phyloP scores from a whole-genome alignment of 768 basidiomycete genomes.

The Collybia sordida region DNA sequence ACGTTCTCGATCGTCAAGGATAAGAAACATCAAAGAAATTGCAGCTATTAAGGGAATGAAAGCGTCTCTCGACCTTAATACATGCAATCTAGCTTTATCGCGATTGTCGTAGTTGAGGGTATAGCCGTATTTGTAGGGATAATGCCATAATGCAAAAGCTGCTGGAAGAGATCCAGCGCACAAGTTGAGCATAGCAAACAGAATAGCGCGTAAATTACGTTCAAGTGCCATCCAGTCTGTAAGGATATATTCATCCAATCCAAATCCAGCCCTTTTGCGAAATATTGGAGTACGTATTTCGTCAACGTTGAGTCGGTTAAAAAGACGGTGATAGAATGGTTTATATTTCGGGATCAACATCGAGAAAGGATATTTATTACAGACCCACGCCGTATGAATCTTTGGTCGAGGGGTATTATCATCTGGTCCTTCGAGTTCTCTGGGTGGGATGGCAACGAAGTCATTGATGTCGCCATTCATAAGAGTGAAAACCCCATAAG shows the following conservation, averaged over 20 bases:
- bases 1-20: neutral
- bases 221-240: constrained; percentile 4
- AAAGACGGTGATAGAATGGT: constrained; percentile 2
- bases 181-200: constrained; percentile 4
- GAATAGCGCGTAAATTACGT: constrained; percentile 2
- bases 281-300: neutral
- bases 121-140: constrained; percentile 5
- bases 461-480: too few relatives aligned
- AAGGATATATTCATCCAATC: neutral
- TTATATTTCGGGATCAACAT: neutral
- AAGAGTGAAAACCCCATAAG: too few relatives aligned
- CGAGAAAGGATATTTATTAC: neutral
- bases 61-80: constrained; percentile 5
- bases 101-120: neutral
- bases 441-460: too few relatives aligned
- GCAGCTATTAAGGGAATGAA: constrained; percentile 14
- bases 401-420: too few relatives aligned
- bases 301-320: neutral
- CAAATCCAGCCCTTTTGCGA: neutral
- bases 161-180: neutral
- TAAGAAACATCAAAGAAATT: constrained; percentile 5
- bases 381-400: too few relatives aligned
- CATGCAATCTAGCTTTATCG: neutral
- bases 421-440: too few relatives aligned
- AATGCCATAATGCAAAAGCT: constrained; percentile 4